Conservation (phyloP, 306 rosid genomes). For the Chamaecrista fasciculata region DNA sequence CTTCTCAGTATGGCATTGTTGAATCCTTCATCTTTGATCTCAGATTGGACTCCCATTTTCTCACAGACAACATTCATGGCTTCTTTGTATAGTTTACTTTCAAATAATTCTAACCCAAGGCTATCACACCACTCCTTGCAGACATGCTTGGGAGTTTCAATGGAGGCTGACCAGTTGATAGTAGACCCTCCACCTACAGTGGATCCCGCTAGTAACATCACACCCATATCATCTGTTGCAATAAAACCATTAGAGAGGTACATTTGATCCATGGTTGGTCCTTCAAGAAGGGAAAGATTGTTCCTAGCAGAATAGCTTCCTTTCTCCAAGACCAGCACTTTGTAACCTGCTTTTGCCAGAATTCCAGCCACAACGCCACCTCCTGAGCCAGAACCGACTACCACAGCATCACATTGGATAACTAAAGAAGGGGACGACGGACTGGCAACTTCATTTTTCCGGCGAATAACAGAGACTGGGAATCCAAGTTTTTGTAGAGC, state of each 20-base stretch:
- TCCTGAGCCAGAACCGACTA: slow-evolving; percentile 86
- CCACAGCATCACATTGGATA: slow-evolving; percentile 67
- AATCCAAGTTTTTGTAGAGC: slow-evolving; percentile 47
- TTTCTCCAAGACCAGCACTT: slow-evolving; percentile 70
- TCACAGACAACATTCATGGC: slow-evolving; percentile 64
- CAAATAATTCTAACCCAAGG: slow-evolving; percentile 52
- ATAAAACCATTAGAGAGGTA: slow-evolving; percentile 56
- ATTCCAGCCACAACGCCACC: slow-evolving; percentile 90
- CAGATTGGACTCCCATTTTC: slow-evolving; percentile 73
- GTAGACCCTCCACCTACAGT: slow-evolving; percentile 89
- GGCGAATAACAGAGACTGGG: slow-evolving; percentile 30
- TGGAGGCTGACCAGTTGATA: slow-evolving; percentile 71
- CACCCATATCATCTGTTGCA: slow-evolving; percentile 54
- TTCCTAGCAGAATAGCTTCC: slow-evolving; percentile 70
- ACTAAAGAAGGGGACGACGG: slow-evolving; percentile 48
- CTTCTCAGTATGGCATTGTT: slow-evolving; percentile 63
- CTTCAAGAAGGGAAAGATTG: slow-evolving; percentile 77
- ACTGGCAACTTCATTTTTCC: slow-evolving; percentile 23
- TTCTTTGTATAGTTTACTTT: slow-evolving; percentile 54
- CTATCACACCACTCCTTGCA: slow-evolving; percentile 59
- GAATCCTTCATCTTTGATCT: slow-evolving; percentile 64
- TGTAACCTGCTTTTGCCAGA: slow-evolving; percentile 65
- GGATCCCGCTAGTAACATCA: slow-evolving; percentile 67
- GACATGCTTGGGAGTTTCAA: slow-evolving; percentile 59
- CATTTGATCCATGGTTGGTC: slow-evolving; percentile 65